Base-by-base conservation (phyloP, 768 basidiomycete species). In the Clathrus columnatus region DNA sequence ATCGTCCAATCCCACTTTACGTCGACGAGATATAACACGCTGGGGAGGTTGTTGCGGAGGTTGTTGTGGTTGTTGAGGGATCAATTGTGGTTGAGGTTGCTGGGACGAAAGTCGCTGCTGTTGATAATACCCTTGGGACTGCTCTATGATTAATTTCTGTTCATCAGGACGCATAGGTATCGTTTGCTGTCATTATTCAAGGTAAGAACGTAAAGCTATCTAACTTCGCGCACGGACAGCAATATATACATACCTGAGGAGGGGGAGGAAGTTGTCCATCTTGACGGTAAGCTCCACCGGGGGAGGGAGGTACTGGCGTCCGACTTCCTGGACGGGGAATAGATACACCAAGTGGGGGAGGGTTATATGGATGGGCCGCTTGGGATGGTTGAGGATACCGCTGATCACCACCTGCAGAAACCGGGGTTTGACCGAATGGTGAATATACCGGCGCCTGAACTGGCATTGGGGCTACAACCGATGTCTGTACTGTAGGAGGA, bases 1-100 rank as follows among this genome's bases (percentile, higher is more conserved):
- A 68, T 98, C 96, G 67, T 98, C 94, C 36, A 99, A 76, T 1
- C 94, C 93, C 59, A 99, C 89, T 68, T 94, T 95, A 51, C 92
- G 81, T 69, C 84, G 85, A 46, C 75, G 75, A 23, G 75, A 67
- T 6, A 52, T 46, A n/a, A 46, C 41, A 17, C 57, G 48, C 14
- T 58, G 59, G 11, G 63, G 57, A 29, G 73, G 71, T 52, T 77
- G 75, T 43, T 71, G 70, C 50, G 64, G 60, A 44, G 68, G 69
- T 54, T 70, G 75, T 27, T 61, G 62, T 29, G 60, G 57, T 57
- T 65, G 69, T 57, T 72, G 75, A 36, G 66, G 61, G 16, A 64
- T 63, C 18, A 66, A 69, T n/a, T 67, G 61, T 51, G 7, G 51
- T 18, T 57, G 59, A 5, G 21, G 29, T 17, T 42, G 61, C 4